These are phyloP conservation scores for Jackrogersella multiformis DNA, from an alignment of 495 filamentous ascomycete genomes.

Conservation along the genomic window DNA sequence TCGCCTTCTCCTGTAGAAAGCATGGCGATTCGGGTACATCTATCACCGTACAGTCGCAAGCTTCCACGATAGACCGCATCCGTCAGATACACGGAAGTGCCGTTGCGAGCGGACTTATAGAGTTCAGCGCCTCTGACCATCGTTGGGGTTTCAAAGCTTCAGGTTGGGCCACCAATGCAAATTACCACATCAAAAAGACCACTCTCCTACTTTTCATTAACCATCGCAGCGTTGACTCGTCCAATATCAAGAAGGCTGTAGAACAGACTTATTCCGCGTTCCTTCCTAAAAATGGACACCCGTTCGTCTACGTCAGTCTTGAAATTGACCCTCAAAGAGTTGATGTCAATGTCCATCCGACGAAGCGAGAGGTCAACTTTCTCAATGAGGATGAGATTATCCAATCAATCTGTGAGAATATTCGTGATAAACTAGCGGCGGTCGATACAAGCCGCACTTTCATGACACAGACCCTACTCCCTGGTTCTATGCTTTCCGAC, in stretches of 20 bases:
- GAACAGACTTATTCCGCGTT: conserved; percentile 92
- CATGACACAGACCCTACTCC: conserved; percentile 88
- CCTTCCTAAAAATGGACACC: conserved; percentile 93
- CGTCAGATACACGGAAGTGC: conserved; percentile 86
- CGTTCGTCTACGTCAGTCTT: conserved; percentile 91
- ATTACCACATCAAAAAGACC: conserved; percentile 93
- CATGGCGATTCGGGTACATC: conserved; percentile 85
- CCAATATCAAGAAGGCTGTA: conserved; percentile 84
- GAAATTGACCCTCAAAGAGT: conserved; percentile 94
- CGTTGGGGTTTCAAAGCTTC: conserved; percentile 84
- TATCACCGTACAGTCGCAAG: conserved; percentile 76
- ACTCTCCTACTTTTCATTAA: conserved; percentile 95
- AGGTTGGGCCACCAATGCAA: conserved; percentile 90
- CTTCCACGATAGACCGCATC: conserved; percentile 81
- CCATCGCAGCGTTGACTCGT: conserved; percentile 94
- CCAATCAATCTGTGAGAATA: conserved; percentile 82
- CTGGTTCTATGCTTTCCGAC: conserved; percentile 63
- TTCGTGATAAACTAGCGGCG: conserved; percentile 80
- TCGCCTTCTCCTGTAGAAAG: conserved; percentile 97
- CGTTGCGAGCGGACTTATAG: conserved; percentile 89
- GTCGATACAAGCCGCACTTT: conserved; percentile 97
- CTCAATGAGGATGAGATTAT: conserved; percentile 98
- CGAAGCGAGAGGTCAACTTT: conserved; percentile 98
- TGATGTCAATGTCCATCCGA: conserved; percentile 98
- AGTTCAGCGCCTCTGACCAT: conserved; percentile 75